phyloP scores from a whole-genome alignment of 1,284 basidiomycete genomes.

The Trichosporon sp. region DNA sequence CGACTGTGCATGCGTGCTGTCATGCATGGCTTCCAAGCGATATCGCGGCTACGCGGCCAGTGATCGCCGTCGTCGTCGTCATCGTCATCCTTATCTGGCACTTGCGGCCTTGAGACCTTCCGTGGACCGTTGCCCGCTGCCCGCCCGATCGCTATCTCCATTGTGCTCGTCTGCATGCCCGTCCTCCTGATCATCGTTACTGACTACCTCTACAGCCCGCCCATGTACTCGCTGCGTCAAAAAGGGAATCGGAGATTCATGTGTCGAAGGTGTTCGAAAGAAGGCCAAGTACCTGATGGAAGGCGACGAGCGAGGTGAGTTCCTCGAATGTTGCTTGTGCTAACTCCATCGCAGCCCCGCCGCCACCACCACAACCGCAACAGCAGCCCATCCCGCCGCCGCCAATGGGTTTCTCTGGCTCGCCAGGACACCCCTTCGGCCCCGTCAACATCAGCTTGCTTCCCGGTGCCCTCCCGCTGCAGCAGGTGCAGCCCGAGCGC shows the following conservation, averaged over 20 bases:
- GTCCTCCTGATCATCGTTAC: slow-evolving; percentile 4
- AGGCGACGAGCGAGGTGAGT: slow-evolving; percentile 79
- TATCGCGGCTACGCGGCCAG: too few relatives aligned
- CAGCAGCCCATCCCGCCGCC: background rate
- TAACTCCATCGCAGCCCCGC: background rate
- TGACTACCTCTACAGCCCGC: slow-evolving; percentile 59
- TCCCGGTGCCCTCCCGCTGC: slow-evolving; percentile 7
- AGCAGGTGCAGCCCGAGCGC: slow-evolving; percentile 9
- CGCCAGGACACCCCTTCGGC: slow-evolving; percentile 12
- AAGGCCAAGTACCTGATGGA: slow-evolving; percentile 96
- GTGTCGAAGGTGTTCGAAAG: slow-evolving; percentile 90
- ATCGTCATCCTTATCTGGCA: too few relatives aligned
- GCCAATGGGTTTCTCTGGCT: slow-evolving; percentile 6
- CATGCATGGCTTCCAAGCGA: too few relatives aligned
- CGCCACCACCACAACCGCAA: background rate
- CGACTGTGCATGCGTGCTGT: background rate
- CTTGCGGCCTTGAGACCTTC: too few relatives aligned
- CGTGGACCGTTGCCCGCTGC: background rate
- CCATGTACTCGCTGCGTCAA: slow-evolving; percentile 93
- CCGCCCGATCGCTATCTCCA: background rate
- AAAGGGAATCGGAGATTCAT: slow-evolving; percentile 81
- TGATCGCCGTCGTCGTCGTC: too few relatives aligned
- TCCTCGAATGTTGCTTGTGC: background rate
- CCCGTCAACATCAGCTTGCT: slow-evolving; percentile 7
- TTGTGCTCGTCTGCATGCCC: slow-evolving; percentile 1